Conservation (phyloP, 371 early-diverging fungal species). For the Syncephalis plumigaleata region DNA sequence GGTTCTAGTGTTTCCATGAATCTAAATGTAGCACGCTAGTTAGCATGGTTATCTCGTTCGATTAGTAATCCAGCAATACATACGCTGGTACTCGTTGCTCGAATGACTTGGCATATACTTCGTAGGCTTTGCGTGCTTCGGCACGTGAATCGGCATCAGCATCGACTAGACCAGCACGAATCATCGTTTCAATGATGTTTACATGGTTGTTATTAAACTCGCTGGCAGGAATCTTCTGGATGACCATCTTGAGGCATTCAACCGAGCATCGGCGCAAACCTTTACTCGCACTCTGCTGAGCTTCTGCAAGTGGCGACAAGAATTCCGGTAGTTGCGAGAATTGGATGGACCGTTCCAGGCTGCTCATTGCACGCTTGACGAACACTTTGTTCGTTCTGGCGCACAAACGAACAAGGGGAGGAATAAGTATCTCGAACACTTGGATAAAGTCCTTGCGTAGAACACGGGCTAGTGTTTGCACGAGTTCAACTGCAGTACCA, state of each 20-base stretch:
- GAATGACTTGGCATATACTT: constrained; percentile 18
- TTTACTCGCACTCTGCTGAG: constrained; percentile 4
- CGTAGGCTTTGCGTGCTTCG: constrained; percentile 15
- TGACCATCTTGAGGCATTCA: too few relatives aligned
- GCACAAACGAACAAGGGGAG: constrained; percentile 23
- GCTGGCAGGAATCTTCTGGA: too few relatives aligned
- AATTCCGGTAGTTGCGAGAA: constrained; percentile 14
- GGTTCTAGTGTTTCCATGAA: too few relatives aligned
- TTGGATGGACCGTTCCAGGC: constrained; percentile 18
- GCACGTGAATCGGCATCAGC: too few relatives aligned
- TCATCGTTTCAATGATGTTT: too few relatives aligned
- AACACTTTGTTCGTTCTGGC: constrained; percentile 37
- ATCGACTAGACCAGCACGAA: too few relatives aligned
- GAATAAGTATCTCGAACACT: constrained; percentile 19
- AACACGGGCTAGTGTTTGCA: constrained; percentile 19
- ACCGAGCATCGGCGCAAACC: too few relatives aligned
- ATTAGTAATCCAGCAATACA: constrained; percentile 2
- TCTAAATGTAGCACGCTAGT: too few relatives aligned
- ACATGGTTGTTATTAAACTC: too few relatives aligned
- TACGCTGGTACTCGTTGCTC: constrained; percentile 16
- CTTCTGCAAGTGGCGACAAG: constrained; percentile 19
- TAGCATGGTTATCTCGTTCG: too few relatives aligned
- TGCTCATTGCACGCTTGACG: constrained; percentile 19
- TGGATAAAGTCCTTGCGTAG: constrained; percentile 24
- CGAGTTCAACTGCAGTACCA: constrained; percentile 24